A percentile compares a stretch with the other conserved stretches of the same genome.
These are phyloP conservation scores for Geranomyces variabilis DNA, from an alignment of 192 early-diverging fungal species.

Conservation along the genomic window DNA sequence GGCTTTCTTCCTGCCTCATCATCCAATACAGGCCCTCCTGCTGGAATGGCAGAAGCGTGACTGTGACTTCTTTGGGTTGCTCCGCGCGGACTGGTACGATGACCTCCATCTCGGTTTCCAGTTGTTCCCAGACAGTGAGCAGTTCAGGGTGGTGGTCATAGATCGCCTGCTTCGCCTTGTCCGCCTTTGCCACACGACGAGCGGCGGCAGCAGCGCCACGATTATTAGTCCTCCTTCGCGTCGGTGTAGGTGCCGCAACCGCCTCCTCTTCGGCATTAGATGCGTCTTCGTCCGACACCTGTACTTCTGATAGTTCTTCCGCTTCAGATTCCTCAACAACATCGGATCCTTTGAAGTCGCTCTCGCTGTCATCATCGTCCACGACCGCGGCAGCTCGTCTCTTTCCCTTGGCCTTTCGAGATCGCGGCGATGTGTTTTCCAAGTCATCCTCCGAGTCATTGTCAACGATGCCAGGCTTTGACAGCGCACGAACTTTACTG, in stretches of 20 bases:
- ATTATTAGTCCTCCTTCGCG: neutral
- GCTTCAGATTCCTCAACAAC: constrained; percentile 6
- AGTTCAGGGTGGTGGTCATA: constrained; percentile 63
- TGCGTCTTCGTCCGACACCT: neutral
- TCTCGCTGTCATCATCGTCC: constrained; percentile 16
- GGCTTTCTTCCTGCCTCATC: constrained; percentile 69
- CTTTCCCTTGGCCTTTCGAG: neutral
- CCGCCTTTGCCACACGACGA: constrained; percentile 1
- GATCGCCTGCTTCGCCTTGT: constrained; percentile 2
- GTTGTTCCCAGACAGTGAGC: constrained; percentile 62
- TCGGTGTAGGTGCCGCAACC: neutral
- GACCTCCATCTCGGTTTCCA: constrained; percentile 40
- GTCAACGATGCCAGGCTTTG: too few species aligned
- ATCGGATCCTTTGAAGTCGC: constrained; percentile 20
- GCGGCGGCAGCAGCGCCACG: constrained; percentile 24
- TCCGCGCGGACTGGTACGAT: constrained; percentile 21
- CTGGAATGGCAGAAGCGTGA: constrained; percentile 88
- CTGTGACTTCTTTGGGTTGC: constrained; percentile 70
- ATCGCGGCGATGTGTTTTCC: too few species aligned
- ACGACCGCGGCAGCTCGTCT: neutral
- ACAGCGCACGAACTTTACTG: too few species aligned
- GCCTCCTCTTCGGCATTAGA: neutral
- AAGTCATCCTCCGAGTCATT: too few species aligned
- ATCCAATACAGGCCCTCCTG: constrained; percentile 85
- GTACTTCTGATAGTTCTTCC: neutral